A percentile compares a stretch with the other conserved stretches of the same genome.
phyloP scores from a whole-genome alignment of 768 basidiomycete genomes.

The Mycena vitilis region DNA sequence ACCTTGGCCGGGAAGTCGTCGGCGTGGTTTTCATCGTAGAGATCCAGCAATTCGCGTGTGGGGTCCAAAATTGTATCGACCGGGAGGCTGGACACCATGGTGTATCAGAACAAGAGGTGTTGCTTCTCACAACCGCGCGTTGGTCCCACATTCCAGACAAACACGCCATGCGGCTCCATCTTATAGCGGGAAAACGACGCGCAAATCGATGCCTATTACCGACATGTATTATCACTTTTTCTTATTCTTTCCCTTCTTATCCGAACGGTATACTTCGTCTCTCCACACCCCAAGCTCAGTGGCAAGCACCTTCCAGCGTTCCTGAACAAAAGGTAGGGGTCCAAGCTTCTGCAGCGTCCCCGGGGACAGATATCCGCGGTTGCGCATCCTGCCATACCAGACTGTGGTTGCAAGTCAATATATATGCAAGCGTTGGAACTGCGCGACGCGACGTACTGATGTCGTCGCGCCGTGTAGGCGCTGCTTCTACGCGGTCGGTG shows the following conservation, averaged over 20 bases:
- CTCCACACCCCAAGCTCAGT: slow-evolving; percentile 70
- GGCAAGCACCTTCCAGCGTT: slow-evolving; percentile 76
- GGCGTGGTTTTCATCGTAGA: slow-evolving; percentile 50
- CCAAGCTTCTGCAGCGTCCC: slow-evolving; percentile 64
- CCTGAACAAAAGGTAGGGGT: slow-evolving; percentile 68
- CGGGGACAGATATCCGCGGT: slow-evolving; percentile 81
- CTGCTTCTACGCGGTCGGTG: slow-evolving; percentile 77
- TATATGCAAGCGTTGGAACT: slow-evolving; percentile 6
- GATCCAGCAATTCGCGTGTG: slow-evolving; percentile 56
- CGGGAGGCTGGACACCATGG: slow-evolving; percentile 66
- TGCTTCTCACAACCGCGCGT: no score
- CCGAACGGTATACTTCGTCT: slow-evolving; percentile 52
- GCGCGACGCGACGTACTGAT: slow-evolving; percentile 67
- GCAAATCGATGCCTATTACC: no score
- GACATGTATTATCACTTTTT: not conserved
- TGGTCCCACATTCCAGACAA: no score
- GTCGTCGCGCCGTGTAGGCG: slow-evolving; percentile 87
- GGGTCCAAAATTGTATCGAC: slow-evolving; percentile 65
- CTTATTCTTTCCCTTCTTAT: slow-evolving; percentile 44
- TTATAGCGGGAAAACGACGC: no score
- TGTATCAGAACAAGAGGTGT: no score
- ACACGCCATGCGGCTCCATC: no score
- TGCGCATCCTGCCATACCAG: slow-evolving; percentile 81
- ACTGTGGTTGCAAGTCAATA: slow-evolving; percentile 52
- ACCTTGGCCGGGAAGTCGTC: slow-evolving; percentile 57